phyloP scores from a whole-genome alignment of 345 rosid genomes.

The Gossypium sturtianum region DNA sequence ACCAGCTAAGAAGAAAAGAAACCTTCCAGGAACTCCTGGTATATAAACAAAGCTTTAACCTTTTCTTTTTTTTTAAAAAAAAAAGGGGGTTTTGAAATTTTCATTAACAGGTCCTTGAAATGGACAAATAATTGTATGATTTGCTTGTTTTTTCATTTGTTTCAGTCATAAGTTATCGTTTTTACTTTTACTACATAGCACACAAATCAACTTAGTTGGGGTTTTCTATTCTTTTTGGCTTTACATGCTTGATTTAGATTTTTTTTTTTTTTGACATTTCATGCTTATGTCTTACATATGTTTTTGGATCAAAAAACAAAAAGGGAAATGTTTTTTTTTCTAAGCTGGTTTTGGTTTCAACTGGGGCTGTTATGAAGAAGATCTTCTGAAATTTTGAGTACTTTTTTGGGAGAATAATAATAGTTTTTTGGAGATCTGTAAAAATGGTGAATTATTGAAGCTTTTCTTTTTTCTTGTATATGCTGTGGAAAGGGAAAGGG shows the following conservation, averaged over 20 bases:
- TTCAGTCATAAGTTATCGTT: background rate
- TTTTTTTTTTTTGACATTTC: slow-evolving; percentile 7
- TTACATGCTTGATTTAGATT: background rate
- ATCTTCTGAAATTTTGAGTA: background rate
- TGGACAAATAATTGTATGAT: background rate
- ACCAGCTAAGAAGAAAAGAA: slow-evolving; percentile 32
- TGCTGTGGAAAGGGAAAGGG: slow-evolving; percentile 17
- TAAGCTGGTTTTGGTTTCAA: background rate
- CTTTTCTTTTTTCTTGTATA: background rate
- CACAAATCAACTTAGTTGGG: background rate
- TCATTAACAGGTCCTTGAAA: background rate
- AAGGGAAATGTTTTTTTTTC: background rate
- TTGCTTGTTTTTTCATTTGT: background rate
- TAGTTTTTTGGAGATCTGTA: background rate
- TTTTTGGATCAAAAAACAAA: slow-evolving; percentile 2
- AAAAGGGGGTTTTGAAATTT: background rate
- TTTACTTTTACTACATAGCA: background rate
- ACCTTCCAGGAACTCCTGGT: slow-evolving; percentile 45
- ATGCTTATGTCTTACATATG: background rate
- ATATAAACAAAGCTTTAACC: background rate
- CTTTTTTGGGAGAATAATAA: background rate
- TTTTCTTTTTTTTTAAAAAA: too few species aligned
- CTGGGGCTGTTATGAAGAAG: background rate
- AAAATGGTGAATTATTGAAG: slow-evolving; percentile 30
- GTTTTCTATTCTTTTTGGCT: background rate